A percentile compares a stretch with the other conserved stretches of the same genome.
Conservation (phyloP, 176 grass and related monocot genomes). For the Areca catechu region DNA sequence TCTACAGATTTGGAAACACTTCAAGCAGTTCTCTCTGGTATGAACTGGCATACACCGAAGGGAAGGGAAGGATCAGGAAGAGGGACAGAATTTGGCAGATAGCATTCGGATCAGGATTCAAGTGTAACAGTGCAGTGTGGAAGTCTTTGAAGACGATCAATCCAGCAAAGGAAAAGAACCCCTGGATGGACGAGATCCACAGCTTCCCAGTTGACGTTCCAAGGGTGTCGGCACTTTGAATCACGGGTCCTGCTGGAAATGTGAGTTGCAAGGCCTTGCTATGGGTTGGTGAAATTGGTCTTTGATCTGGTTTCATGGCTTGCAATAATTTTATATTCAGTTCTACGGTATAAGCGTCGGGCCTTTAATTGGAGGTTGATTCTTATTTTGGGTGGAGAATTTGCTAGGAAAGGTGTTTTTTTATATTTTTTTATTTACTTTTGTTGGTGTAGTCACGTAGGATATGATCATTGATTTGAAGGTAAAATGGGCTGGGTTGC, state of each 20-base stretch:
- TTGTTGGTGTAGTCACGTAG: too few species aligned
- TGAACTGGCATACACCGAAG: conserved; percentile 79
- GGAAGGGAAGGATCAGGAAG: conserved; percentile 61
- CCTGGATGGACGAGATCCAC: conserved; percentile 84
- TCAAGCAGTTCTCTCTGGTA: conserved; percentile 90
- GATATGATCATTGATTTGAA: too few species aligned
- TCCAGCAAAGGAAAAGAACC: conserved; percentile 58
- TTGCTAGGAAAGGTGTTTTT: too few species aligned
- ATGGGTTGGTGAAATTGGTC: too few species aligned
- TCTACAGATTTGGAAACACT: conserved; percentile 84
- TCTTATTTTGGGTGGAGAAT: too few species aligned
- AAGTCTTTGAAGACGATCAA: conserved; percentile 51
- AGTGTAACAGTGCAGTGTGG: conserved; percentile 90
- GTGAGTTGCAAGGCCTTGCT: too few species aligned
- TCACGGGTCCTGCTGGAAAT: conserved; percentile 1
- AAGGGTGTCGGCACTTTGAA: conserved; percentile 39
- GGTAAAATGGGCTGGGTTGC: too few species aligned
- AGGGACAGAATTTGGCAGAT: conserved; percentile 72
- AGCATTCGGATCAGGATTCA: conserved; percentile 83
- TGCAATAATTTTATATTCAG: too few species aligned
- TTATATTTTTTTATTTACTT: too few species aligned
- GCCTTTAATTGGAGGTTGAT: too few species aligned
- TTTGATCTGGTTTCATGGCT: too few species aligned
- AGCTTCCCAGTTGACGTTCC: conserved; percentile 56
- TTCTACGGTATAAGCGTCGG: too few species aligned